Evolutionary conservation across 306 rosid genomes (phyloP).

Genomic region (Cucurbita argyrosperma): DNA sequence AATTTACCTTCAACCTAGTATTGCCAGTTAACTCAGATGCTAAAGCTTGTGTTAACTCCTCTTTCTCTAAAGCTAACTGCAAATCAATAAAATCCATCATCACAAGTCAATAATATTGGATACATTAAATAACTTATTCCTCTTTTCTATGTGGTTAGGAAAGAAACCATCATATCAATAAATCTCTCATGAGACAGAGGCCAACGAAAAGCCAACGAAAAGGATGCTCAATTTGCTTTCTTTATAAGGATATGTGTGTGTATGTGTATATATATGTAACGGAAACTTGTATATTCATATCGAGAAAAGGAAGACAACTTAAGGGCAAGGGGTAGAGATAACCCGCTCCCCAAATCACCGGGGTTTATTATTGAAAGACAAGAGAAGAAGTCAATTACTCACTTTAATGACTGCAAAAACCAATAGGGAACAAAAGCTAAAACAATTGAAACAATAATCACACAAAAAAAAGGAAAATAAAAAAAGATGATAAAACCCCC

Average conservation of each 20-base stretch:
- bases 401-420: not conserved
- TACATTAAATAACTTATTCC: not conserved
- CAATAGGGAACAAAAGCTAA: not conserved
- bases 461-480: not conserved
- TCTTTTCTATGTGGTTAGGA: not conserved
- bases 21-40: conserved; percentile 60
- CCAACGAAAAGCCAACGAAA: not conserved
- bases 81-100: conserved; percentile 1
- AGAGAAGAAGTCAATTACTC: no score
- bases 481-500: not conserved
- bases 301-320: no score
- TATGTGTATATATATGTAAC: no score
- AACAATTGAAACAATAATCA: not conserved
- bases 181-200: not conserved
- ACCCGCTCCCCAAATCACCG: no score
- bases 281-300: no score
- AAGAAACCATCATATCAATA: not conserved
- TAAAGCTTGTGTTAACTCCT: conserved; percentile 64
- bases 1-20: conserved; percentile 66
- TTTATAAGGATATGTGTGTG: no score
- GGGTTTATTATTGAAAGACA: no score
- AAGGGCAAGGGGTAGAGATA: no score
- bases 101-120: not conserved
- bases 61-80: conserved; percentile 87
- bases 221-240: not conserved